These are phyloP conservation scores for Fusarium nurragi DNA, from an alignment of 2,329 filamentous ascomycete species.

Conservation along the genomic window DNA sequence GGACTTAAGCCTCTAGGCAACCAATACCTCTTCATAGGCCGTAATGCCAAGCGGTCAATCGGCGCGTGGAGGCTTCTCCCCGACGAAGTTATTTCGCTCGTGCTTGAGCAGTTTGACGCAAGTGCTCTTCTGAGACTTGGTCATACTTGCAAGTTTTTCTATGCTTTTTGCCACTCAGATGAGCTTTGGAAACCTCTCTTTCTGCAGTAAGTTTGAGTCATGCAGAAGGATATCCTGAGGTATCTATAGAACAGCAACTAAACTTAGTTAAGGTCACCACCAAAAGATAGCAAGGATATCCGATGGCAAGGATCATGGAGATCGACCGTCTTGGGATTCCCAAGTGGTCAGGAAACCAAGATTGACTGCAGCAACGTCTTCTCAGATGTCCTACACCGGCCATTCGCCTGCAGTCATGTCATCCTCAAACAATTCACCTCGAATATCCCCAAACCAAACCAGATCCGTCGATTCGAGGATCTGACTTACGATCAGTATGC, in stretches of 20 bases:
- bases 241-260: slow-evolving; percentile 23
- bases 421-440: slow-evolving; percentile 71
- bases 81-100: slow-evolving; percentile 79
- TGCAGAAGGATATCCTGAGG: slow-evolving; percentile 9
- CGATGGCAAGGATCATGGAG: slow-evolving; percentile 87
- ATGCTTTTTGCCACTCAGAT: slow-evolving; percentile 84
- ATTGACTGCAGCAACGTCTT: slow-evolving; percentile 83
- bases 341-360: slow-evolving; percentile 58
- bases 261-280: slow-evolving; percentile 40
- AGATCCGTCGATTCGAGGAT: slow-evolving; percentile 74
- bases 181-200: slow-evolving; percentile 91
- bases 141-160: slow-evolving; percentile 83
- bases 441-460: slow-evolving; percentile 77
- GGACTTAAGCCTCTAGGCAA: slow-evolving; percentile 90
- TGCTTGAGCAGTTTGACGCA: slow-evolving; percentile 80
- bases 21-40: slow-evolving; percentile 71
- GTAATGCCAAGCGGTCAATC: slow-evolving; percentile 72
- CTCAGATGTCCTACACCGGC: slow-evolving; percentile 89
- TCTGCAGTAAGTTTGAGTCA: slow-evolving; percentile 73
- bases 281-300: slow-evolving; percentile 47
- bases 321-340: slow-evolving; percentile 74
- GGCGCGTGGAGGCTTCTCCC: slow-evolving; percentile 75
- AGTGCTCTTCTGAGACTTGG: slow-evolving; percentile 71
- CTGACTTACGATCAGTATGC: slow-evolving; percentile 79
- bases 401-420: slow-evolving; percentile 88